Evolutionary conservation across 768 basidiomycete genomes (phyloP).

Genomic region (Boletus rex-veris): DNA sequence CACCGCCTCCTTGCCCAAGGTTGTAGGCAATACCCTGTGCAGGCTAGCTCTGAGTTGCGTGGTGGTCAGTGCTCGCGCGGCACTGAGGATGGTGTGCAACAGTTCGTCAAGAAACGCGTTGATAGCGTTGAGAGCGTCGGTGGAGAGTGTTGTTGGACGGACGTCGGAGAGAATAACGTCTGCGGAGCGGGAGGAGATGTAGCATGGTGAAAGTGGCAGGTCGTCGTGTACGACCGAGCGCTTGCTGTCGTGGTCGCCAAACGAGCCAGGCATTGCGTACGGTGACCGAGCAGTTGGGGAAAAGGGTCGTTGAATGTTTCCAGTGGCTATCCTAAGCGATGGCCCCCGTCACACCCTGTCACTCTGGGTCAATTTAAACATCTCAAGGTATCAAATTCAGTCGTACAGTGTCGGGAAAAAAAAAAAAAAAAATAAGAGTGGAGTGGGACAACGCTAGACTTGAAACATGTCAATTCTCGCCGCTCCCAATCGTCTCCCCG

Average conservation of each 20-base stretch:
- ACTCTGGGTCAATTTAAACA: background rate
- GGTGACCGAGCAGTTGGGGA: slow-evolving; percentile 14
- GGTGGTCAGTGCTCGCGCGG: slow-evolving; percentile 66
- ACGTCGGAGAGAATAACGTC: slow-evolving; percentile 92
- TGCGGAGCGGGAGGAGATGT: slow-evolving; percentile 80
- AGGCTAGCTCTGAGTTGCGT: slow-evolving; percentile 71
- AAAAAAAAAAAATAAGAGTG: no score
- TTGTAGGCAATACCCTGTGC: slow-evolving; percentile 69
- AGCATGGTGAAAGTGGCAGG: slow-evolving; percentile 51
- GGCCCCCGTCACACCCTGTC: slow-evolving; percentile 11
- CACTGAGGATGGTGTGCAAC: slow-evolving; percentile 65
- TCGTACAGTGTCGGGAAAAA: no score
- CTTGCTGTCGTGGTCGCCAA: slow-evolving; percentile 36
- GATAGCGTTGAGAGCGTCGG: slow-evolving; percentile 72
- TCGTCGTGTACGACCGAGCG: slow-evolving; percentile 10
- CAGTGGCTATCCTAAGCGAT: slow-evolving; percentile 17
- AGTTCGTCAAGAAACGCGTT: slow-evolving; percentile 86
- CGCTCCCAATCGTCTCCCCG: no score
- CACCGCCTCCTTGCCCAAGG: slow-evolving; percentile 86
- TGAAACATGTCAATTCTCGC: no score
- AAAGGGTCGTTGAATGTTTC: slow-evolving; percentile 10
- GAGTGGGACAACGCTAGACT: no score
- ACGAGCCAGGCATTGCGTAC: slow-evolving; percentile 43
- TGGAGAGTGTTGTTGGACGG: slow-evolving; percentile 81
- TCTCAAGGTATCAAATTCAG: no score